Evolutionary conservation across 768 basidiomycete genomes (phyloP), one percentile per base, ranked within the genome.

Genomic region (Leucosporidium creatinivorum): DNA sequence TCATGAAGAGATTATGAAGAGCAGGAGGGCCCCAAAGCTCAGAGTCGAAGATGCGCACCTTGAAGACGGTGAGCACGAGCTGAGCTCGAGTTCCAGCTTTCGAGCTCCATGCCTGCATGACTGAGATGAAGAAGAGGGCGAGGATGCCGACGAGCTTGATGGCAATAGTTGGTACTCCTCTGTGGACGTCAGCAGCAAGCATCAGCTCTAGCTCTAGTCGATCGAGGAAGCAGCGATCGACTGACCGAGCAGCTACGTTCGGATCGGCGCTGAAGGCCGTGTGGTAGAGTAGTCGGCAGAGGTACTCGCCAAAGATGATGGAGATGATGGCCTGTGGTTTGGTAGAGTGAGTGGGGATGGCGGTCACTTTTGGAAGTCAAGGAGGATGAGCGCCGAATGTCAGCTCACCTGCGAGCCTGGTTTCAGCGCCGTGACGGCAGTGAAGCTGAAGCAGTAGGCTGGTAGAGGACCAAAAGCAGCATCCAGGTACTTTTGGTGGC

Each of bases 371-470:
- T 7, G 1, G 9, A 26, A 36, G 68, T 62, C 21, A 65, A 64
- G 1, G 67, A 62, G 13, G 63, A 58, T 1, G 52, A 52, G 25
- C 62, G 47, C 23, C 58, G 63, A 30, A 67, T 67, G 44, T 50
- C 23, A 49, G 5, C 62, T 63, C 18, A 64, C 73, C 33, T 69
- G 69, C 10, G 60, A 63, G 1, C 74, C 65, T 2, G 70, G 71
- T 54, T 73, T 93, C 56, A 97, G 85, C 52, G 87, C 86, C 58
- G 94, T 87, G 48, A 94, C 90, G 2, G 93, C 88, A 19, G 91
- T 93, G 91, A 93, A 99, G 21, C 92, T 87, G 79, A 91, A 99
- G 15, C 96, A 83, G 77, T 91, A 99, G 12, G 93, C 91, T 5
- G 44, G 63, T 49, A 66, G 8, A 0, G 65, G 57, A 0, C 79